phyloP scores from a whole-genome alignment of 768 basidiomycete species.

The Boletus fagicola region DNA sequence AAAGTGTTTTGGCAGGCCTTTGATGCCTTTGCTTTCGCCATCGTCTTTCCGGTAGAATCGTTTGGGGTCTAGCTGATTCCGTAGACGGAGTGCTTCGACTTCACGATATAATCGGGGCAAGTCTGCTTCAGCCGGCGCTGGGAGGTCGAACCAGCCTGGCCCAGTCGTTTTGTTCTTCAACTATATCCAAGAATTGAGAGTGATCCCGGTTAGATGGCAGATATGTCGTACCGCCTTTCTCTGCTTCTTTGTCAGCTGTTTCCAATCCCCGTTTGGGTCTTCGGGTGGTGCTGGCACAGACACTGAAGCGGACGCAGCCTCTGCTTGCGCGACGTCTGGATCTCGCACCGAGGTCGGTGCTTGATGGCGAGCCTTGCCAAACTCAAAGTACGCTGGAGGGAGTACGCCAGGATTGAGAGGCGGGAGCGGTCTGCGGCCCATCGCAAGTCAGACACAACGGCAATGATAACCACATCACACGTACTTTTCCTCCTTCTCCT shows the following conservation, averaged over 20 bases:
- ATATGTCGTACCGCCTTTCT: slow-evolving; percentile 58
- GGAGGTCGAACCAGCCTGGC: slow-evolving; percentile 84
- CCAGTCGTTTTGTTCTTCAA: slow-evolving; percentile 72
- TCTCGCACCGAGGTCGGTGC: slow-evolving; percentile 53
- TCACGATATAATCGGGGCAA: slow-evolving; percentile 78
- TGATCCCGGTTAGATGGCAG: neutral
- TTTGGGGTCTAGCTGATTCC: slow-evolving; percentile 89
- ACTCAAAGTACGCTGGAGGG: slow-evolving; percentile 62
- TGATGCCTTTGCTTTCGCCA: slow-evolving; percentile 81
- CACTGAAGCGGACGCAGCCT: slow-evolving; percentile 48
- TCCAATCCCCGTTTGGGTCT: slow-evolving; percentile 61
- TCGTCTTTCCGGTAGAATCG: slow-evolving; percentile 87
- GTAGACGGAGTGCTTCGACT: slow-evolving; percentile 81
- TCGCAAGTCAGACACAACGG: neutral
- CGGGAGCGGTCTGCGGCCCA: slow-evolving; percentile 51
- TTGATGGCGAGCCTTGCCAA: slow-evolving; percentile 43
- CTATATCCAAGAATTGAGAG: slow-evolving; percentile 35
- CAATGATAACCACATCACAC: slow-evolving; percentile 29
- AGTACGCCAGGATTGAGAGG: slow-evolving; percentile 62
- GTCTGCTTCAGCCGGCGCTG: slow-evolving; percentile 77
- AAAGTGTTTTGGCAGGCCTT: slow-evolving; percentile 84
- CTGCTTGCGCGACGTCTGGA: slow-evolving; percentile 55
- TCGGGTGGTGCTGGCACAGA: slow-evolving; percentile 58
- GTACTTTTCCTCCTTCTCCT: slow-evolving; percentile 22
- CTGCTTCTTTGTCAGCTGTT: slow-evolving; percentile 68